Percentiles rank a stretch among this genome's conserved stretches.
Conservation (phyloP, 2,329 filamentous ascomycete genomes). For the Malbranchea zuffiana region DNA sequence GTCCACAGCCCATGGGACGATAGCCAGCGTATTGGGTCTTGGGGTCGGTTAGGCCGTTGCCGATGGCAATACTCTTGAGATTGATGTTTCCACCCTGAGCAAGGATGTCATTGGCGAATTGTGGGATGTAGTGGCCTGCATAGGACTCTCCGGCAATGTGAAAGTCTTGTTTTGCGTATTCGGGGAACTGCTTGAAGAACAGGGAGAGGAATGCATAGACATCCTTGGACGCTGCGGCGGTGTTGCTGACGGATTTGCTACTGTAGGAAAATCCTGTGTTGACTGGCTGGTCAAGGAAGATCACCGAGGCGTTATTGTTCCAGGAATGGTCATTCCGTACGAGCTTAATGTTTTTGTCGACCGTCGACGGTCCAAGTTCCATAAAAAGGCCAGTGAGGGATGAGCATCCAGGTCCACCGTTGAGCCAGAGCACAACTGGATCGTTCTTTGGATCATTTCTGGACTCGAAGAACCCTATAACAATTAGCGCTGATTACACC, state of each 20-base stretch:
- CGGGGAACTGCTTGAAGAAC: constrained; percentile 97
- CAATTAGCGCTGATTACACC: neutral
- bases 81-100: constrained; percentile 85
- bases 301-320: constrained; percentile 96
- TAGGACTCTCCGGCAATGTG: constrained; percentile 96
- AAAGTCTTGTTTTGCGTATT: constrained; percentile 91
- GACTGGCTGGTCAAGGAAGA: constrained; percentile 98
- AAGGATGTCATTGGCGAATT: constrained; percentile 83
- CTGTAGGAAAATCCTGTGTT: constrained; percentile 99
- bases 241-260: constrained; percentile 73
- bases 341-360: constrained; percentile 71
- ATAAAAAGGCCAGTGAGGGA: constrained; percentile 95
- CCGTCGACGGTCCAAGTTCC: constrained; percentile 85
- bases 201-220: constrained; percentile 92
- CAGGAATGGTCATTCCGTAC: constrained; percentile 82
- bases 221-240: constrained; percentile 91
- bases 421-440: constrained; percentile 88
- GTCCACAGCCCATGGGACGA: constrained; percentile 93
- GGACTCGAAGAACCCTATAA: constrained; percentile 93
- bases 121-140: constrained; percentile 89
- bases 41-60: constrained; percentile 90
- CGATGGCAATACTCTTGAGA: constrained; percentile 86
- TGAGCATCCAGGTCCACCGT: constrained; percentile 93
- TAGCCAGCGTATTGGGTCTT: constrained; percentile 92
- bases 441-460: constrained; percentile 95